These are phyloP conservation scores for Hygrophoropsis aurantiaca DNA, from an alignment of 768 basidiomycete genomes.

Conservation along the genomic window DNA sequence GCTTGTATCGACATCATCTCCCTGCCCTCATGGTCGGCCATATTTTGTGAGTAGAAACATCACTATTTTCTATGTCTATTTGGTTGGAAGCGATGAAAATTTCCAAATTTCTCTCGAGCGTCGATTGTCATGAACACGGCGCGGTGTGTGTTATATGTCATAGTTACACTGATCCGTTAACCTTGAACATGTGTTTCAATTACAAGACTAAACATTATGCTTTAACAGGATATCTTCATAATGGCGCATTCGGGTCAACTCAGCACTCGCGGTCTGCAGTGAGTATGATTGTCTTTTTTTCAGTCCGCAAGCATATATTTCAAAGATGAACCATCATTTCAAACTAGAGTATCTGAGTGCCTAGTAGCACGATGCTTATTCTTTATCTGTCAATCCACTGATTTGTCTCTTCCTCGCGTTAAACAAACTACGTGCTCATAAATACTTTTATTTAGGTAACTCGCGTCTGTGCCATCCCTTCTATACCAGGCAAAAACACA, in stretches of 20 bases:
- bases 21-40: too few species aligned
- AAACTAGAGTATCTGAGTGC: constrained; percentile 96
- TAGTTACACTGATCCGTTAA: constrained; percentile 86
- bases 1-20: too few species aligned
- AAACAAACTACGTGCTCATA: background rate
- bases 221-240: constrained; percentile 4
- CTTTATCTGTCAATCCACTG: constrained; percentile 66
- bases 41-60: too few species aligned
- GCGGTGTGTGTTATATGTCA: constrained; percentile 72
- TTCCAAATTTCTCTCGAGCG: constrained; percentile 46
- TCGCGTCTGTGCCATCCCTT: too few species aligned
- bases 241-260: too few species aligned
- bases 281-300: too few species aligned
- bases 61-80: too few species aligned
- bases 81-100: constrained; percentile 54
- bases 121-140: constrained; percentile 37
- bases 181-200: background rate
- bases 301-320: constrained; percentile 9
- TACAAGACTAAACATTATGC: constrained; percentile 13
- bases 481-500: too few species aligned
- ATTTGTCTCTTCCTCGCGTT: constrained; percentile 22
- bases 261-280: too few species aligned
- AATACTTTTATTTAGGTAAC: too few species aligned
- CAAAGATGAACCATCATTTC: constrained; percentile 66
- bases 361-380: constrained; percentile 66